Percentiles rank a stretch among this genome's conserved stretches.
These are phyloP conservation scores for Cucurbita maxima DNA, from an alignment of 306 rosid genomes.

Conservation along the genomic window DNA sequence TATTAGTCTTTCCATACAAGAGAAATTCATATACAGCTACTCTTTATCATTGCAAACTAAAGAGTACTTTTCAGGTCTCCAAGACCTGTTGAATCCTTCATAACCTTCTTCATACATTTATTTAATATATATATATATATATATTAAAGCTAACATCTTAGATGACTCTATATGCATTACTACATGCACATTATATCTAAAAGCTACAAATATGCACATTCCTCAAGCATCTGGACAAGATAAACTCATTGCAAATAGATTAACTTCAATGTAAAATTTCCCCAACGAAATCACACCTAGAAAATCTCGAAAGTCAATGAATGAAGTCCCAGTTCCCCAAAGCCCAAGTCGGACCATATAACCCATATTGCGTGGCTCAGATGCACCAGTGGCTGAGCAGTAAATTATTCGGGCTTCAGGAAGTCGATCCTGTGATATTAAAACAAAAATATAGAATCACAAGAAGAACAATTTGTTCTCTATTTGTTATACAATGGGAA, in stretches of 20 bases:
- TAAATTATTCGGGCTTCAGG: slow-evolving; percentile 83
- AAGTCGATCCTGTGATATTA: slow-evolving; percentile 55
- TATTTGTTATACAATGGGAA: background rate
- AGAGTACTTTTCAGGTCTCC: background rate
- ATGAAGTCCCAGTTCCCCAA: slow-evolving; percentile 92
- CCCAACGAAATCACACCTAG: slow-evolving; percentile 32
- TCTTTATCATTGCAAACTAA: background rate
- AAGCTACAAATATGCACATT: background rate
- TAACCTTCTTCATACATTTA: background rate
- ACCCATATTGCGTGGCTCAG: slow-evolving; percentile 98
- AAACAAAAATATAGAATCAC: slow-evolving; percentile 1
- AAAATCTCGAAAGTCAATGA: slow-evolving; percentile 76
- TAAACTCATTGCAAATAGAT: background rate
- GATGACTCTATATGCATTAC: background rate
- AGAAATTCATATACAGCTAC: background rate
- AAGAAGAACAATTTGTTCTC: background rate
- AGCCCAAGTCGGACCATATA: slow-evolving; percentile 99
- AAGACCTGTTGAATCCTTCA: background rate
- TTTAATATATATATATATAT: background rate
- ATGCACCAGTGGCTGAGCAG: slow-evolving; percentile 98
- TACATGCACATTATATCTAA: background rate
- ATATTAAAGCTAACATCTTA: background rate
- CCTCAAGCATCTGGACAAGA: background rate
- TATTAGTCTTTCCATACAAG: background rate
- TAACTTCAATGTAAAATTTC: background rate